Evolutionary conservation across 1,284 basidiomycete species (phyloP), one percentile per base, ranked within the genome.

Genomic region (Rhodotorula mucilaginosa): DNA sequence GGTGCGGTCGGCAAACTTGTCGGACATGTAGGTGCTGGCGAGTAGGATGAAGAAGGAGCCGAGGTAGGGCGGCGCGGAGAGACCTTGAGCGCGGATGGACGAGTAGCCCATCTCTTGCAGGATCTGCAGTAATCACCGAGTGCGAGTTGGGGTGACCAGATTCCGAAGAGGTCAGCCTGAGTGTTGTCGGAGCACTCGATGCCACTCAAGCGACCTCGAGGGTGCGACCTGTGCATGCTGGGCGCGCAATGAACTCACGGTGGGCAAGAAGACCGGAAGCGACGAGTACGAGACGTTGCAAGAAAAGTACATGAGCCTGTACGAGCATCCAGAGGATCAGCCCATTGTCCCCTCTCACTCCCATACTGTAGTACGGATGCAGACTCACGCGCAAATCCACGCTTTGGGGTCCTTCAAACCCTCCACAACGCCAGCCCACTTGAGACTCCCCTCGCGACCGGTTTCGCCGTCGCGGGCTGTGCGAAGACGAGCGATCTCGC

Each of bases 221-320:
- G 8, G 31, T 15, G 39, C 31, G 23, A 52, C 26, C 10, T 29
- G 44, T n/a, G 8, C 2, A 44, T 44, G 12, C 8, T 44, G 64
- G 7, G 29, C 16, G 26, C 39, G 15, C 29, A 16, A 18, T 0
- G 18, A 21, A 57, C 59, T 23, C 12, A 69, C 62, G 8, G 65
- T 79, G 3, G 79, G 80, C 4, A 77, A 63, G 75, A 79, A 80
- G 61, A 80, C 78, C 21, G 80, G 78, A 8, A 80, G 70, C 19
- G 65, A 65, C 23, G 75, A 76, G 59, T 79, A 80, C 2, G 74
- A 74, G 54, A 80, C 78, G 65, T 80, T 80, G 64, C 74, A 71
- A 61, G 76, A 76, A 61, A 80, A 80, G 65, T 79, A 71, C 21
- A 79, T 63, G 12, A 72, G 34, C 10, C 66, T 67, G 66, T 8